Evolutionary conservation across 352 stramenopile species (phyloP).

Genomic region (Pilasporangium apinafurcum): DNA sequence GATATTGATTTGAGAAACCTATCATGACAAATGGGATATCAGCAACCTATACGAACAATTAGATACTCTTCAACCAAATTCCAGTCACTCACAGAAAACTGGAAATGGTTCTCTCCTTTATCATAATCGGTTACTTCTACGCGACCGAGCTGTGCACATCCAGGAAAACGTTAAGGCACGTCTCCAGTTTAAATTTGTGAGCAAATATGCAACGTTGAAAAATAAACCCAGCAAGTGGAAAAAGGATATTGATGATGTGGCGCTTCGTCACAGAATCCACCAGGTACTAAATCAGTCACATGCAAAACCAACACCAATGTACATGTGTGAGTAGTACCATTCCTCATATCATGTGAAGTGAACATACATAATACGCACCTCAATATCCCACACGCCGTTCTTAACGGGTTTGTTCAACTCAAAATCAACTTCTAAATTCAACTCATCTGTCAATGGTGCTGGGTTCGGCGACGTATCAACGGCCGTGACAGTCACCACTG

Average conservation of each 20-base stretch:
- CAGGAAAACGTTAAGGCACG: slow-evolving; percentile 2
- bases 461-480: slow-evolving; percentile 84
- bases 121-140: slow-evolving; percentile 58
- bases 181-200: slow-evolving; percentile 19
- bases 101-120: slow-evolving; percentile 70
- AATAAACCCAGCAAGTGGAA: neutral
- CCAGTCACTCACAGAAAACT: slow-evolving; percentile 62
- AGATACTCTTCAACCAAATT: slow-evolving; percentile 2
- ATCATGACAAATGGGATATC: too few species aligned
- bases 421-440: slow-evolving; percentile 83
- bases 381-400: slow-evolving; percentile 71
- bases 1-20: slow-evolving; percentile 69
- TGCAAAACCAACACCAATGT: neutral
- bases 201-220: slow-evolving; percentile 3
- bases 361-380: slow-evolving; percentile 27
- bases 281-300: slow-evolving; percentile 45
- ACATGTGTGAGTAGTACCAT: neutral
- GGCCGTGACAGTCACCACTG: slow-evolving; percentile 54
- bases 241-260: slow-evolving; percentile 86
- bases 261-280: slow-evolving; percentile 80
- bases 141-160: slow-evolving; percentile 57
- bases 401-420: slow-evolving; percentile 49
- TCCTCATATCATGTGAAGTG: too few species aligned
- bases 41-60: too few species aligned
- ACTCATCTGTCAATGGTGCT: slow-evolving; percentile 57